phyloP scores from a whole-genome alignment of 495 filamentous ascomycete genomes.

The Daldinia caldariorum region DNA sequence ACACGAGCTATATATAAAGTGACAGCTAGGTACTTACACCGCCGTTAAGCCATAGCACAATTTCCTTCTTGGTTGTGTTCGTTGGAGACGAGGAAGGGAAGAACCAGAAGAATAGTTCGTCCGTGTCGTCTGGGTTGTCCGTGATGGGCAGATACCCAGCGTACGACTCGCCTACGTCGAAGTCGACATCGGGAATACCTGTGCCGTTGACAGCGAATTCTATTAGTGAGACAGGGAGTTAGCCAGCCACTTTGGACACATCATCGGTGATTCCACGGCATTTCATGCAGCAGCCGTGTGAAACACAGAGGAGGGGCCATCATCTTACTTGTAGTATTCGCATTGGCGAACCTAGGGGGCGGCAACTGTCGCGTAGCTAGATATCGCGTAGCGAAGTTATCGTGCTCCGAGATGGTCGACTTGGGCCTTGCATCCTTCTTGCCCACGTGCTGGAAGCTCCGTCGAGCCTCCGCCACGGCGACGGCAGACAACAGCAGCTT shows the following conservation, averaged over 20 bases:
- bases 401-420: neutral
- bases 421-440: conserved; percentile 40
- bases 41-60: conserved; percentile 69
- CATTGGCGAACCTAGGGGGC: conserved; percentile 48
- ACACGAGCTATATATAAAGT: neutral
- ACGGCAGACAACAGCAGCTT: conserved; percentile 42
- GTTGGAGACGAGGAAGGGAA: conserved; percentile 66
- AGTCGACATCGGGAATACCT: conserved; percentile 75
- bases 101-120: conserved; percentile 80
- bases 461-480: conserved; percentile 43
- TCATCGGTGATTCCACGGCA: neutral
- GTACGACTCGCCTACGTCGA: conserved; percentile 83
- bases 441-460: conserved; percentile 52
- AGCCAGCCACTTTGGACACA: neutral
- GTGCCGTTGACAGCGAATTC: conserved; percentile 75
- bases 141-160: conserved; percentile 78
- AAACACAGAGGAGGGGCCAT: neutral
- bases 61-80: conserved; percentile 66
- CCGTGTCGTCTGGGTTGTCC: conserved; percentile 59
- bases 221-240: conserved; percentile 36
- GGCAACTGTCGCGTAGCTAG: conserved; percentile 44
- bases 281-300: neutral
- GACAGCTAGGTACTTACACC: conserved; percentile 43
- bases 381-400: conserved; percentile 31
- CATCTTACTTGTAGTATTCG: conserved; percentile 49